Percentiles rank a stretch among this genome's conserved stretches.
phyloP scores from a whole-genome alignment of 495 filamentous ascomycete species.

The Echria macrotheca region DNA sequence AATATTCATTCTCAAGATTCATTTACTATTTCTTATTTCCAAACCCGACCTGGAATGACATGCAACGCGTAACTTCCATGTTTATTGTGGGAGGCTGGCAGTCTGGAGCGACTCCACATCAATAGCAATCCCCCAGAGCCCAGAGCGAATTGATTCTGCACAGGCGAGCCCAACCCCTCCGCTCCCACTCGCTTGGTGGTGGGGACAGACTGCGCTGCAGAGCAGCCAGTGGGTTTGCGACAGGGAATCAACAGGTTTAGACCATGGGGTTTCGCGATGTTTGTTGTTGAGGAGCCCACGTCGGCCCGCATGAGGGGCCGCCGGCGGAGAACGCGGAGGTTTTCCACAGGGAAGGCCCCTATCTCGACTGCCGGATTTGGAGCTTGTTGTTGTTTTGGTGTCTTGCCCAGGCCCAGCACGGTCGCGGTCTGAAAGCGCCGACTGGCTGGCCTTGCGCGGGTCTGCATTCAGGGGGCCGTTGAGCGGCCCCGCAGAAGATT shows the following conservation, averaged over 20 bases:
- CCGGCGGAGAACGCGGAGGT: background rate
- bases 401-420: background rate
- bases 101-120: background rate
- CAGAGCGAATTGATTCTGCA: constrained; percentile 11
- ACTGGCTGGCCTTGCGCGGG: constrained; percentile 17
- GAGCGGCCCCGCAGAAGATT: background rate
- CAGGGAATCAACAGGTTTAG: no score
- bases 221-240: no score
- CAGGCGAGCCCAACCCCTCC: constrained; percentile 12
- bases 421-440: constrained; percentile 16
- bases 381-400: constrained; percentile 25
- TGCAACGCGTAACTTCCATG: no score
- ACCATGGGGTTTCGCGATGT: constrained; percentile 23
- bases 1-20: no score
- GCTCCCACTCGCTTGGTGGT: constrained; percentile 11
- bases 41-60: no score
- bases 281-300: constrained; percentile 16
- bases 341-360: background rate
- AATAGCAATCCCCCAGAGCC: background rate
- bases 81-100: constrained; percentile 22
- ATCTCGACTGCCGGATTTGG: constrained; percentile 16
- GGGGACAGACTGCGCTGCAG: constrained; percentile 3
- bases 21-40: no score
- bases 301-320: constrained; percentile 8
- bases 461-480: constrained; percentile 2